Evolutionary conservation across 2,329 filamentous ascomycete genomes (phyloP), one percentile per base, ranked within the genome.

Genomic region (Setomelanomma holmii): DNA sequence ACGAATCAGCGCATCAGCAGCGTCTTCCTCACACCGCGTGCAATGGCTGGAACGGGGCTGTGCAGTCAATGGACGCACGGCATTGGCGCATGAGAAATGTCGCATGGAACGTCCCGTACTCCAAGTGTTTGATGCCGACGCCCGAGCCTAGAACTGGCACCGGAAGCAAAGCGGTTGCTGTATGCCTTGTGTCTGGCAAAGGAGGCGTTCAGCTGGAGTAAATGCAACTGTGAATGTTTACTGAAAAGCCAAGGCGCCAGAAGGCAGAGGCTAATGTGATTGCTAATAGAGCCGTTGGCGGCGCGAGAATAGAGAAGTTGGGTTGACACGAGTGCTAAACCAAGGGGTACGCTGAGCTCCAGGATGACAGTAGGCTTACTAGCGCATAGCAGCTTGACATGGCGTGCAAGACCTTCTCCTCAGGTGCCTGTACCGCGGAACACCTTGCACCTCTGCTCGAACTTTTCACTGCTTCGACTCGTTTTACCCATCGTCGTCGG

Each of bases 351-450:
- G 48, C 46, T 44, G 56, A 51, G 47, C 50, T 49, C 40, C 38
- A 42, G 49, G 50, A 56, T 51, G 50, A 56, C 50, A 50, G 56
- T 52, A 50, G 50, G 51, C 51, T 49, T 49, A 36, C 40, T 46
- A 50, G 41, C 24, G 42, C 41, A 47, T 34, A 38, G 35, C 22
- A 51, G 49, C 38, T 39, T 17, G 44, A 43, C 43, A 27, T 23
- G 34, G 20, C 21, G 49, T 24, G 16, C 24, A 40, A 21, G 24
- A 16, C 36, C 14, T 20, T 5, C 19, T 39, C 12, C 17, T 48
- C 36, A 20, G 21, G n/a, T 17, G 34, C 17, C 41, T 33, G 34
- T n/a, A 20, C 44, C 34, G 34, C 34, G 35, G 22, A 34, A 39
- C 33, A 5, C 14, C n/a, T 16, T 16, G n/a, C 33, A 16, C 4